These are phyloP conservation scores for Lophiostoma macrostomum DNA, from an alignment of 495 filamentous ascomycete species.

Conservation along the genomic window DNA sequence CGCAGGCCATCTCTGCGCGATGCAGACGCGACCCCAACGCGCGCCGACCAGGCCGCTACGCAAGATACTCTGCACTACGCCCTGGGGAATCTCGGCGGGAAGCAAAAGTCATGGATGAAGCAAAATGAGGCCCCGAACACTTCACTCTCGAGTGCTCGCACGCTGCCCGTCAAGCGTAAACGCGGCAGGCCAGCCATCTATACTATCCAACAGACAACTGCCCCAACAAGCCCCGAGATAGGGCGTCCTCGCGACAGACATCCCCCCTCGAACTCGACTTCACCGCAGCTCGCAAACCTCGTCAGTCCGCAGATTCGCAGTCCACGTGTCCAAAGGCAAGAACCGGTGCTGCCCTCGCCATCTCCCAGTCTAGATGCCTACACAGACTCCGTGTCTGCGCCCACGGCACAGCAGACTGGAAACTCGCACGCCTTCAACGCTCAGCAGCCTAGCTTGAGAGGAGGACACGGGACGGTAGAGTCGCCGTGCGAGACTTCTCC, in stretches of 20 bases:
- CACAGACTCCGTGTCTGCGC: neutral
- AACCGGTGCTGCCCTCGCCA: conserved; percentile 25
- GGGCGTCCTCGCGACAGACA: conserved; percentile 6
- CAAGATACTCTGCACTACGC: conserved; percentile 14
- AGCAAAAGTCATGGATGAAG: conserved; percentile 26
- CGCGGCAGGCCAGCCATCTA: neutral
- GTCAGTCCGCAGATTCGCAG: neutral
- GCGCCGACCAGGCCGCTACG: neutral
- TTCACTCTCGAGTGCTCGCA: neutral
- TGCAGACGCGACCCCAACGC: too few species aligned
- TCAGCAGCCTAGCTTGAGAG: too few species aligned
- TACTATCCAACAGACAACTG: neutral
- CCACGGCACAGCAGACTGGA: neutral
- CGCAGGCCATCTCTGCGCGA: too few species aligned
- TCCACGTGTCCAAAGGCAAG: conserved; percentile 1
- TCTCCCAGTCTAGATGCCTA: conserved; percentile 22
- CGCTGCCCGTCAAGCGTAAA: neutral
- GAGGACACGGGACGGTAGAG: too few species aligned
- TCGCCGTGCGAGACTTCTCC: too few species aligned
- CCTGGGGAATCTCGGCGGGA: conserved; percentile 21
- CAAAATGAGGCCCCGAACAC: neutral
- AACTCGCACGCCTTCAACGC: too few species aligned
- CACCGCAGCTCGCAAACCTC: conserved; percentile 28
- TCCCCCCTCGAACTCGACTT: conserved; percentile 30
- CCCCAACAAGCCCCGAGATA: neutral